These are phyloP conservation scores for Aspergillus hortae DNA, from an alignment of 2,329 filamentous ascomycete genomes.

Conservation along the genomic window DNA sequence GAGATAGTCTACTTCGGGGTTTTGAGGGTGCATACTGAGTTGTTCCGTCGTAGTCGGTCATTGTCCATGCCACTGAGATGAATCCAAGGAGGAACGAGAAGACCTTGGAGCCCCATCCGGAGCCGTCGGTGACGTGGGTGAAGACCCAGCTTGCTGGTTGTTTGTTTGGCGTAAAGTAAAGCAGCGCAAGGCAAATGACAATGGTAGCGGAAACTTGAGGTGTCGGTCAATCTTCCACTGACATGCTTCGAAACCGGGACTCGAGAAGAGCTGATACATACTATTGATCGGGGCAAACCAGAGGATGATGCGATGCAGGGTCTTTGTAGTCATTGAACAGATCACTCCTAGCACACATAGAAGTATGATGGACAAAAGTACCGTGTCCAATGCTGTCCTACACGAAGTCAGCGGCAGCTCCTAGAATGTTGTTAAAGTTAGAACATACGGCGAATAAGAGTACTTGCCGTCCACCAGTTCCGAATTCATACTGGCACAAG, in stretches of 20 bases:
- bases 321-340: conserved; percentile 61
- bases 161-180: conserved; percentile 58
- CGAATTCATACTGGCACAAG: conserved; percentile 60
- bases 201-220: conserved; percentile 54
- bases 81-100: conserved; percentile 62
- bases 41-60: conserved; percentile 67
- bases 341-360: conserved; percentile 56
- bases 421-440: neutral
- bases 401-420: neutral
- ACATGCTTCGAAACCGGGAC: neutral
- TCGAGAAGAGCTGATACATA: conserved; percentile 25
- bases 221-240: neutral
- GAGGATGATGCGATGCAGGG: conserved; percentile 56
- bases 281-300: conserved; percentile 67
- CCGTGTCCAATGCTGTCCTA: conserved; percentile 57
- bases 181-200: conserved; percentile 56
- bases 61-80: conserved; percentile 49
- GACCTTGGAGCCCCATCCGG: conserved; percentile 58
- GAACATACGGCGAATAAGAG: conserved; percentile 54
- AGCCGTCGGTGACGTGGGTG: conserved; percentile 58
- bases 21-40: conserved; percentile 49
- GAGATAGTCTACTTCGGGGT: neutral
- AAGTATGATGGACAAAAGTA: conserved; percentile 55
- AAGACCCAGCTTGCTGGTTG: conserved; percentile 60
- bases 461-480: conserved; percentile 48